These are phyloP conservation scores for Wickerhamomyces rabaulensis DNA, from an alignment of 805 yeast species.

Conservation along the genomic window DNA sequence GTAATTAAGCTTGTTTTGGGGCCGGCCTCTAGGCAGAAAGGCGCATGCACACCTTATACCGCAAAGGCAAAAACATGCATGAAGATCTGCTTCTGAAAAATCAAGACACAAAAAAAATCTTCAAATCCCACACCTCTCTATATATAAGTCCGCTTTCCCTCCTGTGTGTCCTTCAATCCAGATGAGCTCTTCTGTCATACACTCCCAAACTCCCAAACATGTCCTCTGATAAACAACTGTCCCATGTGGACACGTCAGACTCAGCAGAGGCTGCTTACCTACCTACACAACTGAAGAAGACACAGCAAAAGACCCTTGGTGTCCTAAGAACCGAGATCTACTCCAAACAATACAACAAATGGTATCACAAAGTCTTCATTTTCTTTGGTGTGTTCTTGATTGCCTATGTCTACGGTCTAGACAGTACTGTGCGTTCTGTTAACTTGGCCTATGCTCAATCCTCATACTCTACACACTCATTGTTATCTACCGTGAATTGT, in stretches of 20 bases:
- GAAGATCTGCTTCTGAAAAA: neutral
- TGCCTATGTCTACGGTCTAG: slow-evolving; percentile 57
- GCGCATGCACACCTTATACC: neutral
- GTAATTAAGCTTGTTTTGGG: too few species aligned
- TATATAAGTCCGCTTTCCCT: neutral
- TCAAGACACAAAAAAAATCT: neutral
- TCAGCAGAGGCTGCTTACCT: neutral
- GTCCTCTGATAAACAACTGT: neutral
- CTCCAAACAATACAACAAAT: slow-evolving; percentile 39
- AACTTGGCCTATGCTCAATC: slow-evolving; percentile 37
- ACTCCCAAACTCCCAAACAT: neutral
- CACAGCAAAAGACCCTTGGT: slow-evolving; percentile 29
- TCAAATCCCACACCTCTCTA: neutral
- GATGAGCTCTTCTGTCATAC: too few species aligned
- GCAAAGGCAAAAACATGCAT: neutral
- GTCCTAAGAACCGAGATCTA: slow-evolving; percentile 52
- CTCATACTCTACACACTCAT: slow-evolving; percentile 43
- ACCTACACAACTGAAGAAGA: slow-evolving; percentile 1
- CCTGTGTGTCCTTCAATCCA: too few species aligned
- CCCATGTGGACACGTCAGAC: neutral
- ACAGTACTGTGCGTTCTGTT: slow-evolving; percentile 38
- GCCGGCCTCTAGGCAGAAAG: too few species aligned
- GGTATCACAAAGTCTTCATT: slow-evolving; percentile 33
- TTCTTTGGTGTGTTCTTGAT: slow-evolving; percentile 47
- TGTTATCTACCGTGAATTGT: slow-evolving; percentile 45